Evolutionary conservation across 768 basidiomycete species (phyloP), one percentile per base, ranked within the genome.

Genomic region (Leccinum obscurum): DNA sequence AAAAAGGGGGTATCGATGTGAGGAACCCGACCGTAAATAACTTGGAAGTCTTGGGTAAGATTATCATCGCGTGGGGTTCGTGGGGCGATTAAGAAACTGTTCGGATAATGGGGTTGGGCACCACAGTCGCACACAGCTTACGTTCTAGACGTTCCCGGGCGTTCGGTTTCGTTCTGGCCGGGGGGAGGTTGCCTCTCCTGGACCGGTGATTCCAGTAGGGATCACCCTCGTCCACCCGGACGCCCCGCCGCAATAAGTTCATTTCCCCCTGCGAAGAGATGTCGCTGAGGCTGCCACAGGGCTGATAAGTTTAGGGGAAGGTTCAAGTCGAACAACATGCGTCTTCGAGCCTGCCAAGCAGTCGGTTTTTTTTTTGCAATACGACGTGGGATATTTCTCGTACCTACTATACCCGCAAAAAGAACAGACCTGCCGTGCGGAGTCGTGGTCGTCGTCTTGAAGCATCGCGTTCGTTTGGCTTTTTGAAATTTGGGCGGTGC

Each of bases 211-310:
- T 56, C 15, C 57, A 37, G 35, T 37, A 30, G 6, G n/a, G 28
- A 30, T 41, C n/a, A 41, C 32, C 50, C 24, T 57, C 55, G 35
- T 26, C 32, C 34, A 37, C 30, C 57, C 24, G 57, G 57, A 41
- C 20, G 34, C n/a, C n/a, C 37, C 26, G 20, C 44, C 44, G 44
- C 20, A 20, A 22, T 57, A n/a, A 11, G 41, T 22, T 49, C 44
- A 46, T 49, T 22, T 39, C 52, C 24, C 5, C 3, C 26, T 30
- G 52, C 13, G n/a, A 30, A 35, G 52, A 14, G 24, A 34, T 20
- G 20, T 35, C 17, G 52, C 22, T 6, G 11, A 56, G 56, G 24
- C 17, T 39, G 22, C 22, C 26, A 30, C 20, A 51, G 20, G n/a
- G 32, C 1, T 24, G 41, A 44, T 44, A 24, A 8, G 10, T 26